Conservation (phyloP, 208 protist genomes). For the Kentomonas sorsogonicus region DNA sequence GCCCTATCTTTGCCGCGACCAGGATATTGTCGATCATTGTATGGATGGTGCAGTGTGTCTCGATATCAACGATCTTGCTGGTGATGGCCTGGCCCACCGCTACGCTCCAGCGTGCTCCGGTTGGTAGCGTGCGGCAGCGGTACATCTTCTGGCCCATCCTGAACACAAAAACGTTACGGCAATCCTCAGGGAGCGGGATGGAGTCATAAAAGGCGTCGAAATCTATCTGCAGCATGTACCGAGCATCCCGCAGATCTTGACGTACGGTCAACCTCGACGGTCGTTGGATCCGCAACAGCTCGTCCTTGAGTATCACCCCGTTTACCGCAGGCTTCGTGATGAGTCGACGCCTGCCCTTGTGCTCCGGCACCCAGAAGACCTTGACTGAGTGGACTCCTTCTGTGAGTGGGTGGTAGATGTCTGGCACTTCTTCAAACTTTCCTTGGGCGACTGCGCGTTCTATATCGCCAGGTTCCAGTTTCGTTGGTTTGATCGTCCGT, state of each 20-base stretch:
- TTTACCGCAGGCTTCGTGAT: slow-evolving; percentile 6
- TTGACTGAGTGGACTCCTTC: background rate
- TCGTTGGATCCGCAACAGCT: background rate
- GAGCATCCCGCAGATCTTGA: background rate
- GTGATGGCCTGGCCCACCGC: slow-evolving; percentile 16
- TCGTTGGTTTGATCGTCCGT: slow-evolving; percentile 4
- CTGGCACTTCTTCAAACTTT: slow-evolving; percentile 7
- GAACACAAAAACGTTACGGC: slow-evolving; percentile 7
- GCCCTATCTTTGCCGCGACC: slow-evolving; percentile 8
- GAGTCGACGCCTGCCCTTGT: slow-evolving; percentile 2
- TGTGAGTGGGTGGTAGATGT: background rate
- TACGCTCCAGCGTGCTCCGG: slow-evolving; percentile 12
- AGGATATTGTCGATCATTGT: slow-evolving; percentile 22
- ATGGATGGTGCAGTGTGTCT: slow-evolving; percentile 12
- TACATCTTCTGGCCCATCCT: background rate
- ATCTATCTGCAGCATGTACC: slow-evolving; percentile 7
- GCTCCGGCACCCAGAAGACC: slow-evolving; percentile 5
- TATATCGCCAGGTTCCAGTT: background rate
- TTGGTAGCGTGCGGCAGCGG: background rate
- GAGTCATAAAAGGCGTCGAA: slow-evolving; percentile 9
- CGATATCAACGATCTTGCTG: slow-evolving; percentile 18
- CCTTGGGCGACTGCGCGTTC: background rate
- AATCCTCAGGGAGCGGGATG: background rate
- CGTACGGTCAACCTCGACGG: background rate
- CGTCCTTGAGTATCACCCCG: background rate